phyloP scores from a whole-genome alignment of 306 rosid genomes.

The Arachis hypogaea region DNA sequence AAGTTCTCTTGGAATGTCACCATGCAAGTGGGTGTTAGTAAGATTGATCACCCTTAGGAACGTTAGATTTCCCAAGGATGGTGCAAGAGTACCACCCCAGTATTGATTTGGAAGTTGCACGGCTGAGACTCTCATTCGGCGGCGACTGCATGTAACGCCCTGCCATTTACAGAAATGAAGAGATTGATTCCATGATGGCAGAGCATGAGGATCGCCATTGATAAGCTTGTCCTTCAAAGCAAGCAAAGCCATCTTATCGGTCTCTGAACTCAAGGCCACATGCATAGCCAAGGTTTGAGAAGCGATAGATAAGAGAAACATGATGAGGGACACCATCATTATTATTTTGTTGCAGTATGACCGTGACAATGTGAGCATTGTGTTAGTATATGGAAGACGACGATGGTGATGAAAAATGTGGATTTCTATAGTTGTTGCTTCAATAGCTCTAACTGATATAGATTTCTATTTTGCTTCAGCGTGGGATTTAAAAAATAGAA shows the following conservation, averaged over 20 bases:
- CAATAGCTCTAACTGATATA: too few species aligned
- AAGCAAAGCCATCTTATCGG: slow-evolving; percentile 34
- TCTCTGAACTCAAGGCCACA: slow-evolving; percentile 11
- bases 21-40: slow-evolving; percentile 12
- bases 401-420: too few species aligned
- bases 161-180: slow-evolving; percentile 36
- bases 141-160: slow-evolving; percentile 32
- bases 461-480: too few species aligned
- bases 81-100: slow-evolving; percentile 34
- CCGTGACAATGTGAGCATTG: too few species aligned
- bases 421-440: too few species aligned
- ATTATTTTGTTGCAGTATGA: neutral
- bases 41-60: slow-evolving; percentile 25
- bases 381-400: too few species aligned
- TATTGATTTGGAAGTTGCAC: slow-evolving; percentile 6
- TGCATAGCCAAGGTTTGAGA: neutral
- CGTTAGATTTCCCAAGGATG: slow-evolving; percentile 35
- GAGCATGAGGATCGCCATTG: slow-evolving; percentile 21
- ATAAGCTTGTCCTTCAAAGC: slow-evolving; percentile 36
- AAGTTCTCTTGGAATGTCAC: slow-evolving; percentile 30
- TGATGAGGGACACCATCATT: neutral
- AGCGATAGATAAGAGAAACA: neutral
- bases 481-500: too few species aligned
- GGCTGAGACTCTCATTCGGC: slow-evolving; percentile 29
- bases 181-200: slow-evolving; percentile 47